These are phyloP conservation scores for Blepharisma stoltei DNA, from an alignment of 73 alveolate genomes.

Conservation along the genomic window DNA sequence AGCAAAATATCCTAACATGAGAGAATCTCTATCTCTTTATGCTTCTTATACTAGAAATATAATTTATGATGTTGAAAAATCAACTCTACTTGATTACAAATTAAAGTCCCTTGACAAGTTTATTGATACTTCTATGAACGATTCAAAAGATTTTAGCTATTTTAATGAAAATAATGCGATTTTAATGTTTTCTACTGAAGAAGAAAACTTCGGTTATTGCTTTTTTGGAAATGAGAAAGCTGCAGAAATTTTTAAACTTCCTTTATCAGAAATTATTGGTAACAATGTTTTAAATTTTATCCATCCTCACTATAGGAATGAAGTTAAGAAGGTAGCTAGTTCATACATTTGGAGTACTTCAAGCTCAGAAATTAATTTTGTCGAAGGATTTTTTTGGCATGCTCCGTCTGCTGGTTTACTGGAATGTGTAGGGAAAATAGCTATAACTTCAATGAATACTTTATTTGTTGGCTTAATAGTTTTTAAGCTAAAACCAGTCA, in stretches of 20 bases:
- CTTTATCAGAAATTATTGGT: neutral
- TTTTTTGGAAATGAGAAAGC: slow-evolving; percentile 2
- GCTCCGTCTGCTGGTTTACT: neutral
- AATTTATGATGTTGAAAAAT: neutral
- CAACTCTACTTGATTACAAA: neutral
- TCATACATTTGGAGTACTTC: neutral
- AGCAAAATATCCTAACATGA: neutral
- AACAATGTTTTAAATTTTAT: slow-evolving; percentile 2
- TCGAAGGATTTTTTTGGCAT: slow-evolving; percentile 10
- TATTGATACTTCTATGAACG: neutral
- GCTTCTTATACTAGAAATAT: neutral
- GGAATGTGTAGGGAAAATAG: neutral
- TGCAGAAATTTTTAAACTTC: neutral
- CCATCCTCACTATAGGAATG: neutral
- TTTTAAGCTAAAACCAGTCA: neutral
- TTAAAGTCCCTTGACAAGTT: neutral
- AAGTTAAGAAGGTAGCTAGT: neutral
- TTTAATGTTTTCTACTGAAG: neutral
- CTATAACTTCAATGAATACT: neutral
- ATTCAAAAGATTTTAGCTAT: neutral
- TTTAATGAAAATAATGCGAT: slow-evolving; percentile 15
- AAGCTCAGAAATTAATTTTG: neutral
- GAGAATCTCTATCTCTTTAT: neutral
- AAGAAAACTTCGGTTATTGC: neutral
- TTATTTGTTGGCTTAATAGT: neutral